A percentile compares a stretch with the other conserved stretches of the same genome.
phyloP scores from a whole-genome alignment of 2,329 filamentous ascomycete species.

The Colletotrichum simmondsii region DNA sequence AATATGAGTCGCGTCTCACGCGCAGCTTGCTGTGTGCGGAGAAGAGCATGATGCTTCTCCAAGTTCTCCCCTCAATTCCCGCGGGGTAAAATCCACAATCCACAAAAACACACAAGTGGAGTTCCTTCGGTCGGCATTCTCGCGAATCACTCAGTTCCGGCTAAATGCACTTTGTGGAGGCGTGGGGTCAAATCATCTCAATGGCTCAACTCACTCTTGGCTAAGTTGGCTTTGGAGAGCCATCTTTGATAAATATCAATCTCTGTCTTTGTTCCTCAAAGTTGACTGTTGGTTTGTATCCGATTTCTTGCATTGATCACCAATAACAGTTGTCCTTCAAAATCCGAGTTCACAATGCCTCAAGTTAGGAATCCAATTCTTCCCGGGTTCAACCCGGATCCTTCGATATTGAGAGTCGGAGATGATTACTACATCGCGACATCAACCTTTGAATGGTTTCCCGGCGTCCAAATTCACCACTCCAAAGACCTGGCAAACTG shows the following conservation, averaged over 20 bases:
- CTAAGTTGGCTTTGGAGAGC: not conserved
- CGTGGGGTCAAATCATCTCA: constrained; percentile 11
- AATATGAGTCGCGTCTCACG: not conserved
- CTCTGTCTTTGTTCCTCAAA: not conserved
- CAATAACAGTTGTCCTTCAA: not conserved
- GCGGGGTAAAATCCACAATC: constrained; percentile 19
- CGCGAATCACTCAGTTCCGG: constrained; percentile 28
- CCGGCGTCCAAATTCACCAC: constrained; percentile 66
- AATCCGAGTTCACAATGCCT: constrained; percentile 51
- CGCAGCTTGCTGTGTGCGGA: not conserved
- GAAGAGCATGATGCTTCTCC: not conserved
- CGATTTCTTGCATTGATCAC: not conserved
- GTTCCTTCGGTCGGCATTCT: constrained; percentile 20
- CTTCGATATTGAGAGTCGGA: constrained; percentile 63
- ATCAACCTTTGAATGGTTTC: constrained; percentile 67
- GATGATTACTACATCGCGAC: constrained; percentile 66
- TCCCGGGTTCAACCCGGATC: constrained; percentile 67
- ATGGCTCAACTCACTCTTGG: not conserved
- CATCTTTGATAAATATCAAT: not conserved
- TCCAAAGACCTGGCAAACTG: constrained; percentile 65
- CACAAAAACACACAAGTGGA: constrained; percentile 3
- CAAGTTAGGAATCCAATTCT: constrained; percentile 64
- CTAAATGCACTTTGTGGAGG: constrained; percentile 32
- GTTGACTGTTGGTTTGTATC: accelerated
- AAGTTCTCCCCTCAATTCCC: constrained; percentile 13